Evolutionary conservation across 2,329 filamentous ascomycete genomes (phyloP).

Genomic region (Fusarium hostae): DNA sequence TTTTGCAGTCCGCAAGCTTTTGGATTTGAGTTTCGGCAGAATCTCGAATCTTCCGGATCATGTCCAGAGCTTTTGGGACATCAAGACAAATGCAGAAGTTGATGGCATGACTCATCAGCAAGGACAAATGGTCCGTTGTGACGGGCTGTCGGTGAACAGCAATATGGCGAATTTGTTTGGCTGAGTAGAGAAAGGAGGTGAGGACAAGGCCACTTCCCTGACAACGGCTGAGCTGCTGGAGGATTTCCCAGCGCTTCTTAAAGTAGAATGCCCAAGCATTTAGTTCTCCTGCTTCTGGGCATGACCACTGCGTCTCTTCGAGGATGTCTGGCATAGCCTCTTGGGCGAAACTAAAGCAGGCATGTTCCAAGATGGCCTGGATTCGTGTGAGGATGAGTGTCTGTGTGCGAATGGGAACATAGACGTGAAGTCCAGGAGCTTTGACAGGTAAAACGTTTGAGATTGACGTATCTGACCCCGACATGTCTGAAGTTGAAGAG

Average conservation of each 20-base stretch:
- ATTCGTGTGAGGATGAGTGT: neutral
- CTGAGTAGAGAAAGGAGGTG: neutral
- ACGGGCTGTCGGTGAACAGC: constrained; percentile 11
- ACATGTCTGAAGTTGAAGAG: neutral
- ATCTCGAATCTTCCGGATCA: neutral
- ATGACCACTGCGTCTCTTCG: neutral
- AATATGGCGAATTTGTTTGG: constrained; percentile 3
- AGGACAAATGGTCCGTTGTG: neutral
- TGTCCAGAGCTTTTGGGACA: neutral
- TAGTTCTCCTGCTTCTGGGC: constrained; percentile 11
- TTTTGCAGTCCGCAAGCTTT: neutral
- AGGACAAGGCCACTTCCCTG: neutral
- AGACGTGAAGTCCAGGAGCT: neutral
- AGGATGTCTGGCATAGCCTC: constrained; percentile 1
- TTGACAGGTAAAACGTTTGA: neutral
- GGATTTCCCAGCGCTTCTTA: rapidly evolving
- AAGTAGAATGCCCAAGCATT: constrained; percentile 5
- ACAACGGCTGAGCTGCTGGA: neutral
- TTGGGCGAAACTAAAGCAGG: constrained; percentile 10
- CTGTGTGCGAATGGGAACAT: neutral
- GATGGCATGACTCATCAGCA: neutral
- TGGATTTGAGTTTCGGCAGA: neutral
- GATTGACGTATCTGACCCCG: neutral
- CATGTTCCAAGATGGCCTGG: constrained; percentile 8
- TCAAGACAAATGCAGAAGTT: neutral